These are phyloP conservation scores for Aspergillus pseudoglaucus DNA, from an alignment of 2,329 filamentous ascomycete genomes.

Conservation along the genomic window DNA sequence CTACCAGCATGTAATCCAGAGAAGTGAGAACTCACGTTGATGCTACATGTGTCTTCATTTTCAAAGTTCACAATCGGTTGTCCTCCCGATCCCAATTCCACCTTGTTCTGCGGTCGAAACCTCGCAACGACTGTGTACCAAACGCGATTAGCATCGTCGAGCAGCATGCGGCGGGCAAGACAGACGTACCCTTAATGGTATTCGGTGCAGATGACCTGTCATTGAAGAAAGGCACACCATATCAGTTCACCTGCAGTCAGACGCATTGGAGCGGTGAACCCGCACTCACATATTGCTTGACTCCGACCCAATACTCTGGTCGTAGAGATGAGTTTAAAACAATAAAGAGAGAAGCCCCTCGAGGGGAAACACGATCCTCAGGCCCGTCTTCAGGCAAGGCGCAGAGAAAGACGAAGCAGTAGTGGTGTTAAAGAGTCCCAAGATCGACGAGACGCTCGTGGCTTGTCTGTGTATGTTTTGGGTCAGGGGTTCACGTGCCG, in stretches of 20 bases:
- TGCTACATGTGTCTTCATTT: constrained; percentile 76
- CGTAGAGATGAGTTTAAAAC: constrained; percentile 4
- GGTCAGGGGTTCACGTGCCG: constrained; percentile 25
- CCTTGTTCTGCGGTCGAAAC: constrained; percentile 93
- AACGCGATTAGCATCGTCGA: constrained; percentile 36
- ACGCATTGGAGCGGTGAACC: constrained; percentile 3
- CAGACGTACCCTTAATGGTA: constrained; percentile 48
- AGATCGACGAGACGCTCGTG: background rate
- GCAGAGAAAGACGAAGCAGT: background rate
- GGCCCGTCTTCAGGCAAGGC: background rate
- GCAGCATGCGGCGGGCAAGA: background rate
- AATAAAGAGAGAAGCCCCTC: constrained; percentile 16
- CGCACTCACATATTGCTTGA: constrained; percentile 44
- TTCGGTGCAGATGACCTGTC: constrained; percentile 24
- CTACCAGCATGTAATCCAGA: background rate
- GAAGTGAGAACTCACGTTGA: constrained; percentile 59
- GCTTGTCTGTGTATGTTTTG: constrained; percentile 10
- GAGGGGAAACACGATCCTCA: constrained; percentile 10
- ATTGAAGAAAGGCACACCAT: constrained; percentile 15
- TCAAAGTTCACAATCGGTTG: constrained; percentile 87
- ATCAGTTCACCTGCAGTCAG: constrained; percentile 10
- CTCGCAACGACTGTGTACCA: constrained; percentile 74
- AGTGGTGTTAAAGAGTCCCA: background rate
- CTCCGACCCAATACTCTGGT: constrained; percentile 11
- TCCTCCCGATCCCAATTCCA: constrained; percentile 84